A percentile compares a stretch with the other conserved stretches of the same genome.
Evolutionary conservation across 441 rosid genomes (phyloP).

Genomic region (Pelargonium fulgidum): DNA sequence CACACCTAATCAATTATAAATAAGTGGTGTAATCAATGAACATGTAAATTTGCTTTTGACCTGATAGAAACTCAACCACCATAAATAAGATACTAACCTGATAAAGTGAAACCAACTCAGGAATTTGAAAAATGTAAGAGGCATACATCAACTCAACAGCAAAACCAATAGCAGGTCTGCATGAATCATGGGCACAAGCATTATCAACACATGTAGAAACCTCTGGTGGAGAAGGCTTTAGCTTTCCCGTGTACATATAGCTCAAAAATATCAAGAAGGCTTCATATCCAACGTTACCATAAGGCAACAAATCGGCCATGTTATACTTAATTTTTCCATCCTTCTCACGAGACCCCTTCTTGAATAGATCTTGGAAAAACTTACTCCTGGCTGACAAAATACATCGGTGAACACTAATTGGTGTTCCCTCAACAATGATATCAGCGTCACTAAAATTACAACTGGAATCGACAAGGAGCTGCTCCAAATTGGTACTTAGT

Average conservation of each 20-base stretch:
- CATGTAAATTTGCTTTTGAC: no score
- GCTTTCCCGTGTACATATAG: constrained; percentile 69
- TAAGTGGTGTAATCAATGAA: no score
- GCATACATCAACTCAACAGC: constrained; percentile 81
- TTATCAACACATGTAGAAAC: constrained; percentile 77
- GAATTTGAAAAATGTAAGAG: constrained; percentile 56
- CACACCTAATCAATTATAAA: no score
- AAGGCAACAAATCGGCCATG: constrained; percentile 47
- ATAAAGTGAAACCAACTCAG: constrained; percentile 58
- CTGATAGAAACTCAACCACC: constrained; percentile 2
- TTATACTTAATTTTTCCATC: constrained; percentile 51
- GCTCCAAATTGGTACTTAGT: constrained; percentile 67
- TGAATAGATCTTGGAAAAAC: constrained; percentile 56
- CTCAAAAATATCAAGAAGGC: constrained; percentile 61
- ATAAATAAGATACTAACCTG: constrained; percentile 47
- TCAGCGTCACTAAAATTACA: constrained; percentile 66
- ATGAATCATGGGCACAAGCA: constrained; percentile 63
- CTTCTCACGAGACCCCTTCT: constrained; percentile 34
- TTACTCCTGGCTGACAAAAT: constrained; percentile 72
- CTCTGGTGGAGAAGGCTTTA: constrained; percentile 54
- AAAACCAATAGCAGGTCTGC: constrained; percentile 70
- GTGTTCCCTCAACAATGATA: constrained; percentile 46
- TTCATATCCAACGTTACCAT: constrained; percentile 61
- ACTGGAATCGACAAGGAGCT: constrained; percentile 43
- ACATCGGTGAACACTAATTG: constrained; percentile 73